Base-by-base conservation (phyloP, 768 basidiomycete species). In the Cystoderma amianthinum region DNA sequence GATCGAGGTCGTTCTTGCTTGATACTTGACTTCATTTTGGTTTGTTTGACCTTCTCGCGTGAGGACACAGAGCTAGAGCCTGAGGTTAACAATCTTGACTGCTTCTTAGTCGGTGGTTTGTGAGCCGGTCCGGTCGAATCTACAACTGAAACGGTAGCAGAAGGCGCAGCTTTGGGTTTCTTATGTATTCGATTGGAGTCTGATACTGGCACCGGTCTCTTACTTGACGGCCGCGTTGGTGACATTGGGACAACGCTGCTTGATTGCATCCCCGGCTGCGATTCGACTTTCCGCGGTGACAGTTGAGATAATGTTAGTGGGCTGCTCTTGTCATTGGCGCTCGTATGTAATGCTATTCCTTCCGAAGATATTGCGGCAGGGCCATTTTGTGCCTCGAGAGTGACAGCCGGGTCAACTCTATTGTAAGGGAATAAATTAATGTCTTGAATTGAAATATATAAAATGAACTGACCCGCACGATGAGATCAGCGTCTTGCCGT, bases 231-330 rank as follows among this genome's bases (percentile, higher is more conserved):
- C 46, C 70, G 63, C 58, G 65, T 60, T 38, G 71, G 67, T 3
- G 71, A 67, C 39, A 53, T 53, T 39, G 57, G 57, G 13, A 35
- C 49, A 33, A 46, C 45, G 41, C 35, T 44, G n/a, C n/a, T n/a
- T n/a, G n/a, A n/a, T 28, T n/a, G 25, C 25, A n/a, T 28, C 25
- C n/a, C n/a, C 25, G 25, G n/a, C 25, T 7, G n/a, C 7, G 25
- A n/a, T n/a, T 28, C 25, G 25, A 7, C 25, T 45, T 61, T 64
- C 41, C 43, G 53, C 45, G 74, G 74, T 4, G 77, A 78, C 48
- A 77, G 59, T 50, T 78, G 72, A 30, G 75, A 76, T 46, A 75
- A 34, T 36, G 71, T 72, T 30, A 78, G 52, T 22, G 59, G 60
- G 32, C 39, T 39, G 44, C 50, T 43, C 37, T 42, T 36, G 28